phyloP scores from a whole-genome alignment of 78 protist species.

The Isochrysis galbana region DNA sequence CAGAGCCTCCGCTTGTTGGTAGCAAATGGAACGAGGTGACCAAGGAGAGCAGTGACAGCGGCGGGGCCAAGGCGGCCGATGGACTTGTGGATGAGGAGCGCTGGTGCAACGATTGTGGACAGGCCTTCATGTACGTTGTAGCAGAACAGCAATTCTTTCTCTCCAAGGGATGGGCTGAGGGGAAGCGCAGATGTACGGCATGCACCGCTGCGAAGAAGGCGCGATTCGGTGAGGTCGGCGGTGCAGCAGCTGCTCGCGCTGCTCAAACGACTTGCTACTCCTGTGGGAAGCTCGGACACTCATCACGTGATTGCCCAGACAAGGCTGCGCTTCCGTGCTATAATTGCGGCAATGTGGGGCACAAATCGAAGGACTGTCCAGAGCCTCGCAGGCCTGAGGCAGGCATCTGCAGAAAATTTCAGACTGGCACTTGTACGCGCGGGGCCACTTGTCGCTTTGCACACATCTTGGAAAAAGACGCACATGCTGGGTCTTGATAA shows the following conservation, averaged over 20 bases:
- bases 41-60: neutral
- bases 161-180: neutral
- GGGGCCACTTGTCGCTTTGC: neutral
- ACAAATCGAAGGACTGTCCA: neutral
- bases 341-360: neutral
- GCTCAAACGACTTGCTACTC: neutral
- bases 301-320: neutral
- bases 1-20: too few relatives aligned
- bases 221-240: neutral
- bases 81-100: neutral
- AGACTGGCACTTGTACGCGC: neutral
- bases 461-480: neutral
- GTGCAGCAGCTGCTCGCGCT: neutral
- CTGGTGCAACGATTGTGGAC: neutral
- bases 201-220: neutral
- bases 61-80: neutral
- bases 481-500: too few relatives aligned
- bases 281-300: neutral
- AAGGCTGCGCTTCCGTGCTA: neutral
- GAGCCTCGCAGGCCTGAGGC: neutral
- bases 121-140: neutral
- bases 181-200: neutral
- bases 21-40: too few relatives aligned
- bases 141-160: neutral
- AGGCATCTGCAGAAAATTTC: neutral